Evolutionary conservation across 2,329 filamentous ascomycete genomes (phyloP).

Genomic region (Claviceps arundinis): DNA sequence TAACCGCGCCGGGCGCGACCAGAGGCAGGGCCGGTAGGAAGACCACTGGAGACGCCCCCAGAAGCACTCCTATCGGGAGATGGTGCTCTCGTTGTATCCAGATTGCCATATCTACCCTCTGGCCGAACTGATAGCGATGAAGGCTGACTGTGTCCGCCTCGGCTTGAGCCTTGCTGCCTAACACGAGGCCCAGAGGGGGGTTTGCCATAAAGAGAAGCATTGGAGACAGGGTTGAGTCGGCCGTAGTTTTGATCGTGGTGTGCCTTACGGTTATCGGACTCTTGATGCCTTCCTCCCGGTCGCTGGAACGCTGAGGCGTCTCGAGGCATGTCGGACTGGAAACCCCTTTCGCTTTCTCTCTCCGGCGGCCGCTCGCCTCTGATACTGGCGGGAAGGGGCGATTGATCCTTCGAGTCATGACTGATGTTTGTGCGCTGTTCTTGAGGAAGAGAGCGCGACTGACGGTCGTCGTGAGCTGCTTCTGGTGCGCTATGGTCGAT

Average conservation of each 20-base stretch:
- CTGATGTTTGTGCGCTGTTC: constrained; percentile 18
- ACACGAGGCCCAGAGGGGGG: constrained; percentile 45
- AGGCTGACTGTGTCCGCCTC: constrained; percentile 20
- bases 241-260: constrained; percentile 51
- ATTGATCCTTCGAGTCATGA: constrained; percentile 21
- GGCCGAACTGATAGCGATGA: constrained; percentile 17
- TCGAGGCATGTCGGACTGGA: constrained; percentile 23
- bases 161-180: constrained; percentile 30
- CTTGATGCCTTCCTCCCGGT: constrained; percentile 23
- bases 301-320: constrained; percentile 26
- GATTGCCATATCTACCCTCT: constrained; percentile 26
- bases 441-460: constrained; percentile 25
- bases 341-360: constrained; percentile 20
- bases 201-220: constrained; percentile 21
- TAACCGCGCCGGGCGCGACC: constrained; percentile 33
- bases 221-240: constrained; percentile 39
- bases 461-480: constrained; percentile 34
- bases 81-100: constrained; percentile 27
- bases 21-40: constrained; percentile 40
- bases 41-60: constrained; percentile 31
- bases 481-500: constrained; percentile 21
- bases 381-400: constrained; percentile 15
- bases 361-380: constrained; percentile 26
- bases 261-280: constrained; percentile 35
- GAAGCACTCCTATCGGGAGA: constrained; percentile 30